Conservation (phyloP, 1,139 yeast genomes). For the Debaryomycetaceae sp. region DNA sequence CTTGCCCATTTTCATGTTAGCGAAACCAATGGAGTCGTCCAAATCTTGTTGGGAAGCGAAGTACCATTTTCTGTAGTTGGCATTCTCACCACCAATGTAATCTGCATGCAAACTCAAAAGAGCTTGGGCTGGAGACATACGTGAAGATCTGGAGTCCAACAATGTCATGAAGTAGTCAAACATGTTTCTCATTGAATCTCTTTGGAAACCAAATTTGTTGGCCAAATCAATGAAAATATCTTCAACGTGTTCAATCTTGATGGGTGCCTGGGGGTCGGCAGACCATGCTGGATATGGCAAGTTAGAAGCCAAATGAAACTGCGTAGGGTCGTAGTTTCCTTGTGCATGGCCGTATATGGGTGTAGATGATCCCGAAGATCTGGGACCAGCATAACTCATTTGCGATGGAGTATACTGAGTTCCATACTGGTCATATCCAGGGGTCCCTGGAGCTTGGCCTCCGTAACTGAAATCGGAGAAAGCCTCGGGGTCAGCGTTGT, state of each 20-base stretch:
- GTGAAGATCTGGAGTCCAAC: constrained; percentile 90
- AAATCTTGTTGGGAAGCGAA: constrained; percentile 42
- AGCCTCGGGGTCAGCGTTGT: constrained; percentile 65
- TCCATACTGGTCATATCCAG: constrained; percentile 73
- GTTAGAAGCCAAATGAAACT: constrained; percentile 55
- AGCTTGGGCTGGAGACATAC: constrained; percentile 97
- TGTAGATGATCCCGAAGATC: constrained; percentile 93
- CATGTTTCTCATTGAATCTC: constrained; percentile 96
- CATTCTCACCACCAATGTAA: constrained; percentile 57
- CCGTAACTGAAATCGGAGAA: constrained; percentile 77
- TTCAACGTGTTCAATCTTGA: constrained; percentile 79
- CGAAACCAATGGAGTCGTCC: constrained; percentile 41
- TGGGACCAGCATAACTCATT: constrained; percentile 77
- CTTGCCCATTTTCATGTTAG: constrained; percentile 72
- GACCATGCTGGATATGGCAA: constrained; percentile 96
- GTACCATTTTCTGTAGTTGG: constrained; percentile 45
- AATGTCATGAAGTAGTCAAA: constrained; percentile 93
- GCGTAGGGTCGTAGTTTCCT: constrained; percentile 61
- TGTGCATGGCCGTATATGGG: constrained; percentile 80
- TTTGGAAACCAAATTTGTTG: constrained; percentile 93
- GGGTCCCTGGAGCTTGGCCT: constrained; percentile 64
- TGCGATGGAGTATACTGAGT: constrained; percentile 80
- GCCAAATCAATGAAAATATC: constrained; percentile 87
- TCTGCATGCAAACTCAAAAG: constrained; percentile 90
- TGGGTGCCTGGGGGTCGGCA: constrained; percentile 83